Evolutionary conservation across 768 basidiomycete genomes (phyloP), one percentile per base, ranked within the genome.

Genomic region (Amanita exitialis): DNA sequence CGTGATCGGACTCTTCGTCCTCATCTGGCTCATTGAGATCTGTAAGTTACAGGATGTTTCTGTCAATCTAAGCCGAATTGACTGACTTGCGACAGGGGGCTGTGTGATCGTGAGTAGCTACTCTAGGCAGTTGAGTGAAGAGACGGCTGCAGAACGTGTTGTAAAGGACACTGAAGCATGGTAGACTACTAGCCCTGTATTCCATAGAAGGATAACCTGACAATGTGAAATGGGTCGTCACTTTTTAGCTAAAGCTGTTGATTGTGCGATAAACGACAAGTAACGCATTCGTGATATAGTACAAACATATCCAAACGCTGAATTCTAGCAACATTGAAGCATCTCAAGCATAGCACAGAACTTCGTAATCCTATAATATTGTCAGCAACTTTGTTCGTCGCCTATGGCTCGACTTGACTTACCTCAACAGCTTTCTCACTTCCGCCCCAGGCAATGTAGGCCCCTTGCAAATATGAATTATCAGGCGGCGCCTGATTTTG

Each of bases 351-450:
- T 71, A 70, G 58, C 69, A 71, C 32, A 72, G 59, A 38, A 72
- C 61, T 50, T 65, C 59, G 46, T 71, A 72, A 37, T 67, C 60
- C 69, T 69, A 52, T 8, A 51, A 52, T 15, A 39, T 15, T 7
- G 15, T 49, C 48, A 39, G 52, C 15, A 15, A n/a, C 35, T 45
- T 16, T 9, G 10, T 28, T 21, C 4, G 12, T 35, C 25, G 15
- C 6, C 46, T 12, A 27, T 23, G 6, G 34, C 18, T 44, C 23
- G 8, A 12, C 21, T 42, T 15, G 13, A 49, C 67, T 46, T 44
- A 79, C 81, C 62, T 72, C 67, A 30, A 81, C 61, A 37, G 70
- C 64, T 60, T 77, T 71, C 69, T 85, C 82, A 5, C 59, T 67
- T 18, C 69, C 63, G 44, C 66, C 73, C 49, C 74, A 78, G 3